Base-by-base conservation (phyloP, 2,329 filamentous ascomycete species). In the Fusarium abutilonis region DNA sequence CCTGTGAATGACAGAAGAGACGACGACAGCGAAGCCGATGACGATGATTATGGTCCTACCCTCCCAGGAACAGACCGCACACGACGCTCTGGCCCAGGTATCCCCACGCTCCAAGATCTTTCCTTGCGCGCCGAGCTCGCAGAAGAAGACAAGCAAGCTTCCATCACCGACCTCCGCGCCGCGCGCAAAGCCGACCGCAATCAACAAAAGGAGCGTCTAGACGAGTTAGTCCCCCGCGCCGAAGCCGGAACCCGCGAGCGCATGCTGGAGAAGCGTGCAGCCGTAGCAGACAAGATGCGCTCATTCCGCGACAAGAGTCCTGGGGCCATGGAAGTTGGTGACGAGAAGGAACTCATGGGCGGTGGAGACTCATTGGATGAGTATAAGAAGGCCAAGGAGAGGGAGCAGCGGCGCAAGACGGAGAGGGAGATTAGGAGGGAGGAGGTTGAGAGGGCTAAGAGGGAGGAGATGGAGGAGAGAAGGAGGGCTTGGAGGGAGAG, bases 171-270 rank as follows among this genome's bases (percentile, higher is more conserved):
- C 40, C 79, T 91, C 2, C 86, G 86, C 5, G 78, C 80, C 14
- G 84, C 84, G 6, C 89, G 90, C 51, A 86, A 84, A 61, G 75
- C 79, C 13, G 89, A 95, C 64, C 86, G 89, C 3, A 80, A 81
- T 40, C 70, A 81, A 4, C 89, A 94, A 69, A 89, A 89, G 63
- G 89, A 90, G 51, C 84, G 85, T 0, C 82, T 95, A 0, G 92
- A 97, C 13, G 93, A 97, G 64, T 78, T 97, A 0, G 86, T 83
- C 0, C 93, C 94, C 0, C 90, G 92, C 10, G 92, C 94, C 0
- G 92, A 95, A 58, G 80, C 93, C 0, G 93, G 93, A 0, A 91
- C 90, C 1, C 87, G 88, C 41, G 94, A 97, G 77, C 87, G 94
- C 10, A 86, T 87, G 70, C 82, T 98, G 1, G 94, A 99, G 79